Percentiles rank a stretch among this genome's conserved stretches.
phyloP scores from a whole-genome alignment of 352 stramenopile genomes.

The Globisporangium abappressorium region DNA sequence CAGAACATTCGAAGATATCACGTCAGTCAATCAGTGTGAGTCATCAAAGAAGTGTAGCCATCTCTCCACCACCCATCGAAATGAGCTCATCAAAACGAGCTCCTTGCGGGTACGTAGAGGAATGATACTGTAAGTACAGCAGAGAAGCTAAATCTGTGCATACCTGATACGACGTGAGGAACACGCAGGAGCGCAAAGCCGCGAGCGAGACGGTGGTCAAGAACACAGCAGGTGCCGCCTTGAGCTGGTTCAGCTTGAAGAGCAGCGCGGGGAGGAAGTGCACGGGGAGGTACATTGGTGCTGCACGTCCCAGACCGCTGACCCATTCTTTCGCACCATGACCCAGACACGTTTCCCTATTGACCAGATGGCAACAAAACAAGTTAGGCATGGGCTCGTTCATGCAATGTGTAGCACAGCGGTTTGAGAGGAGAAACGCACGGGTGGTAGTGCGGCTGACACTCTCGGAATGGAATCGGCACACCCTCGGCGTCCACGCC shows the following conservation, averaged over 20 bases:
- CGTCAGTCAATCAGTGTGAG: neutral
- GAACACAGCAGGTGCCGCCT: neutral
- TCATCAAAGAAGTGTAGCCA: constrained; percentile 7
- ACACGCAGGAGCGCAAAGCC: constrained; percentile 5
- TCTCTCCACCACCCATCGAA: neutral
- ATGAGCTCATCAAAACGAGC: neutral
- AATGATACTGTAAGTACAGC: neutral
- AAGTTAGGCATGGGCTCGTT: neutral
- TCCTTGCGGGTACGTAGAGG: neutral
- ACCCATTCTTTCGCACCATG: constrained; percentile 73
- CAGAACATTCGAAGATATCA: neutral
- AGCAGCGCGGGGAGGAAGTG: constrained; percentile 71
- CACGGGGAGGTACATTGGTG: constrained; percentile 78
- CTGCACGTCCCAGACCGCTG: constrained; percentile 51
- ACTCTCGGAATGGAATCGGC: constrained; percentile 57
- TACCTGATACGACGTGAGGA: constrained; percentile 62
- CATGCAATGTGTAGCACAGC: neutral
- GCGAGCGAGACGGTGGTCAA: constrained; percentile 7
- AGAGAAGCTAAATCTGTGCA: neutral
- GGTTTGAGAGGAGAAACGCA: constrained; percentile 20
- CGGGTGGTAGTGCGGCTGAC: constrained; percentile 85
- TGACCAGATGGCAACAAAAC: neutral
- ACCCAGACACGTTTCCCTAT: constrained; percentile 75
- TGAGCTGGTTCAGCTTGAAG: constrained; percentile 29
- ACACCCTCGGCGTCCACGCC: constrained; percentile 36